phyloP scores from a whole-genome alignment of 1,139 yeast genomes.

The Dujonia santamariae region DNA sequence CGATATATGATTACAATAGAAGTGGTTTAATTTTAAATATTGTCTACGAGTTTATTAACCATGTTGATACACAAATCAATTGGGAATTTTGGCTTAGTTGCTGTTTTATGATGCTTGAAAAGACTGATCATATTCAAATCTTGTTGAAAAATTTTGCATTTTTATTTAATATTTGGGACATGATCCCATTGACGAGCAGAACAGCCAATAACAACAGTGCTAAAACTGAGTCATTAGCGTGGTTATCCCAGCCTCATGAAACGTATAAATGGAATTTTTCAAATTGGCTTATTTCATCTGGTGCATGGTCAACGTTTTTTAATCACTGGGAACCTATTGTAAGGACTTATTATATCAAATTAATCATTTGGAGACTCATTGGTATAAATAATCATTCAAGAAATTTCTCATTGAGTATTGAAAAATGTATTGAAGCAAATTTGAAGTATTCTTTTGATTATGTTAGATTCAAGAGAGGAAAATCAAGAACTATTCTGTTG shows the following conservation, averaged over 20 bases:
- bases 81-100: slow-evolving; percentile 81
- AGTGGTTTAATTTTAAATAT: slow-evolving; percentile 46
- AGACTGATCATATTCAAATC: slow-evolving; percentile 60
- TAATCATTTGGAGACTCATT: slow-evolving; percentile 66
- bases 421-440: slow-evolving; percentile 13
- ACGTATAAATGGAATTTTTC: slow-evolving; percentile 47
- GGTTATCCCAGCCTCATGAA: slow-evolving; percentile 36
- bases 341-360: slow-evolving; percentile 63
- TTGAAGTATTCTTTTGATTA: slow-evolving; percentile 8
- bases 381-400: slow-evolving; percentile 39
- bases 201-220: slow-evolving; percentile 1
- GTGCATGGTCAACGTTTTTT: slow-evolving; percentile 54
- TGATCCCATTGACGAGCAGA: no score
- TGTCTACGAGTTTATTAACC: slow-evolving; percentile 44
- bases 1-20: slow-evolving; percentile 43
- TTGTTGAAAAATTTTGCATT: slow-evolving; percentile 63
- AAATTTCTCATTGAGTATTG: slow-evolving; percentile 3
- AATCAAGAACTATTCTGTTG: slow-evolving; percentile 13
- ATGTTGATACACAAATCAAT: slow-evolving; percentile 40
- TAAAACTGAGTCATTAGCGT: slow-evolving; percentile 10
- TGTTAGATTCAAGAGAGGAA: slow-evolving; percentile 3
- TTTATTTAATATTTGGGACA: slow-evolving; percentile 72
- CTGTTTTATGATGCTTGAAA: slow-evolving; percentile 51
- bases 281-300: slow-evolving; percentile 50
- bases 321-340: slow-evolving; percentile 81